A percentile compares a stretch with the other conserved stretches of the same genome.
These are phyloP conservation scores for Populus simonii DNA, from an alignment of 345 rosid genomes.

Conservation along the genomic window DNA sequence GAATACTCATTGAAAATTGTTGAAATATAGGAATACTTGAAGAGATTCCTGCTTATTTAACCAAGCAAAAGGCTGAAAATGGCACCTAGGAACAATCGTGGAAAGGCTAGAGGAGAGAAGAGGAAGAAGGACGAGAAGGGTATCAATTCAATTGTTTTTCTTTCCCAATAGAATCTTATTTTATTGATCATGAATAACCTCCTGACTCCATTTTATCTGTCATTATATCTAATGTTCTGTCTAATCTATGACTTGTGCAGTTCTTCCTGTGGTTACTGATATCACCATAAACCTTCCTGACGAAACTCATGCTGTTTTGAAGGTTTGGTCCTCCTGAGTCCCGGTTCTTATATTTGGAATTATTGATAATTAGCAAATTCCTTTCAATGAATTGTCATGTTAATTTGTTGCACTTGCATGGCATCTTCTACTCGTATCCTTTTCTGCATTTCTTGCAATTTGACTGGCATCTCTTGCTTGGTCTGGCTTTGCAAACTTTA, in stretches of 20 bases:
- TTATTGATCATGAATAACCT: background rate
- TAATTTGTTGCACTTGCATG: background rate
- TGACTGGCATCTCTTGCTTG: background rate
- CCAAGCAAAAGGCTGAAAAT: constrained; percentile 38
- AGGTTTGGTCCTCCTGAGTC: constrained; percentile 47
- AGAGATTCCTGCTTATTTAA: constrained; percentile 17
- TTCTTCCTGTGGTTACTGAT: constrained; percentile 84
- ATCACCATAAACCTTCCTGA: constrained; percentile 80
- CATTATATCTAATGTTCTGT: background rate
- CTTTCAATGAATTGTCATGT: background rate
- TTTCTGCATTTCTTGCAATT: background rate
- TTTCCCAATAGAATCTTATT: background rate
- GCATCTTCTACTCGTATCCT: background rate
- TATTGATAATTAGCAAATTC: background rate
- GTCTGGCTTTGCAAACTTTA: background rate
- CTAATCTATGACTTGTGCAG: constrained; percentile 38
- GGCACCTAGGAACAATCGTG: constrained; percentile 94
- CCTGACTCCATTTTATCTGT: background rate
- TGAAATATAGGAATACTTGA: constrained; percentile 10
- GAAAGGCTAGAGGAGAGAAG: constrained; percentile 89
- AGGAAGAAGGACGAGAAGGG: constrained; percentile 98
- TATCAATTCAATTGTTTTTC: constrained; percentile 17
- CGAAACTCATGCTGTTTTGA: constrained; percentile 64
- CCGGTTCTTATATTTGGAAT: background rate
- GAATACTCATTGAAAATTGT: background rate